Percentiles rank a stretch among this genome's conserved stretches.
These are phyloP conservation scores for Actinomucor elegans DNA, from an alignment of 371 early-diverging fungal species.

Conservation along the genomic window DNA sequence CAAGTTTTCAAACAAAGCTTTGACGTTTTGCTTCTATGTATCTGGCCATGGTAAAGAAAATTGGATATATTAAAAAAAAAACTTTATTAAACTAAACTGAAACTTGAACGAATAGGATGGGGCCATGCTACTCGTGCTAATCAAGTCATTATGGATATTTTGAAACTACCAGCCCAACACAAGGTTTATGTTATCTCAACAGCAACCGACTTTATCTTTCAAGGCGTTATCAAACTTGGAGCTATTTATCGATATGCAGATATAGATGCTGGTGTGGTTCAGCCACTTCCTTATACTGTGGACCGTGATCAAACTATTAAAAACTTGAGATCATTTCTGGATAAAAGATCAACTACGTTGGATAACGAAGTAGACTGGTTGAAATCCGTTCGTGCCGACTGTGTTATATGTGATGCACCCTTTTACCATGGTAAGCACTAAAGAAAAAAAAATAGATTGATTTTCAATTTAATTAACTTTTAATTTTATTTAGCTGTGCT, in stretches of 20 bases:
- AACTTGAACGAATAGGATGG: conserved; percentile 49
- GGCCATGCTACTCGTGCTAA: conserved; percentile 72
- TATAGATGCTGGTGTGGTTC: conserved; percentile 71
- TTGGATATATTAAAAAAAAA: no score
- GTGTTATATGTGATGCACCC: conserved; percentile 71
- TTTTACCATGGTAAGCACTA: conserved; percentile 59
- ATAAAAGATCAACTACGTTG: conserved; percentile 48
- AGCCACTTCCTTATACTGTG: conserved; percentile 72
- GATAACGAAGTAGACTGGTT: conserved; percentile 54
- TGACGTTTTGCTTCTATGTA: conserved; percentile 67
- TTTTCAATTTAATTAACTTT: no score
- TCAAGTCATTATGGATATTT: conserved; percentile 60
- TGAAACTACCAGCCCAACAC: conserved; percentile 55
- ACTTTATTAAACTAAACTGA: no score
- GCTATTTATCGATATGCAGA: conserved; percentile 62
- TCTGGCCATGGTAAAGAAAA: conserved; percentile 61
- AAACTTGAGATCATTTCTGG: conserved; percentile 47
- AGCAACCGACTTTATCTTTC: conserved; percentile 66
- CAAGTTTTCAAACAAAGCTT: conserved; percentile 20
- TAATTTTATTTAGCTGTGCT: conserved; percentile 54
- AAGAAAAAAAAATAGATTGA: not conserved
- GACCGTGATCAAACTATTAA: conserved; percentile 59
- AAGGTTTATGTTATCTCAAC: conserved; percentile 66
- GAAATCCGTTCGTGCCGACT: conserved; percentile 55
- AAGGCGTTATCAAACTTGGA: conserved; percentile 56